Conservation (phyloP, 345 rosid species). For the Eucalyptus curtisii region DNA sequence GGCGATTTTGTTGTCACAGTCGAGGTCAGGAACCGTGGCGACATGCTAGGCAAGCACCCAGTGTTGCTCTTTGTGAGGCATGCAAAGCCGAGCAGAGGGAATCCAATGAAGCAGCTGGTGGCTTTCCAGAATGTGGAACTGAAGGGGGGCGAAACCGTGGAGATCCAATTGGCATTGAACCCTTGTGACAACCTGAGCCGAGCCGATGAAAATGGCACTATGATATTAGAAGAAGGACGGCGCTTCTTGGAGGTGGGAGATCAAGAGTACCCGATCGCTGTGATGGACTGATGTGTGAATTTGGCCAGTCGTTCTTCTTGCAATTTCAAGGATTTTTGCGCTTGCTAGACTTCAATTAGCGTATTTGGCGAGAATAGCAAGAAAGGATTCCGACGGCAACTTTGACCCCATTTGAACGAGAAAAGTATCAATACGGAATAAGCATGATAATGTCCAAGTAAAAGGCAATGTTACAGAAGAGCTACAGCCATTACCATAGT, state of each 20-base stretch:
- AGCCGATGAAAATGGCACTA: slow-evolving; percentile 52
- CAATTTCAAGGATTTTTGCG: not conserved
- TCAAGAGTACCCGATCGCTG: slow-evolving; percentile 31
- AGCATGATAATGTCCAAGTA: not conserved
- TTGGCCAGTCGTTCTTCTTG: not conserved
- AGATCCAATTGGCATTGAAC: slow-evolving; percentile 38
- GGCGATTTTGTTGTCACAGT: slow-evolving; percentile 30
- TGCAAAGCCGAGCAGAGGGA: slow-evolving; percentile 27
- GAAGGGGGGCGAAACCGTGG: slow-evolving; percentile 37
- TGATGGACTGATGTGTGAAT: slow-evolving; percentile 12
- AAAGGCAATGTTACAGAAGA: not conserved
- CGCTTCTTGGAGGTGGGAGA: slow-evolving; percentile 65
- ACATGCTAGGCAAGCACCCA: slow-evolving; percentile 63
- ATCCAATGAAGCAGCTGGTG: slow-evolving; percentile 51
- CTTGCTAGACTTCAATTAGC: not conserved
- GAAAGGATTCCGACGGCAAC: not conserved
- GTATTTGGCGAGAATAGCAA: not conserved
- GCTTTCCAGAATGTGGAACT: slow-evolving; percentile 62
- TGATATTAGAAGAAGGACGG: slow-evolving; percentile 63
- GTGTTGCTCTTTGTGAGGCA: slow-evolving; percentile 50
- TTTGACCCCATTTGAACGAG: not conserved
- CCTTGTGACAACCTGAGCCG: slow-evolving; percentile 60
- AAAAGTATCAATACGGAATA: not conserved
- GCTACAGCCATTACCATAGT: not conserved
- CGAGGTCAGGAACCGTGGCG: slow-evolving; percentile 44